Percentiles rank a stretch among this genome's conserved stretches.
Conservation (phyloP, 2,329 filamentous ascomycete genomes). For the Dryadomyces quercivorus region DNA sequence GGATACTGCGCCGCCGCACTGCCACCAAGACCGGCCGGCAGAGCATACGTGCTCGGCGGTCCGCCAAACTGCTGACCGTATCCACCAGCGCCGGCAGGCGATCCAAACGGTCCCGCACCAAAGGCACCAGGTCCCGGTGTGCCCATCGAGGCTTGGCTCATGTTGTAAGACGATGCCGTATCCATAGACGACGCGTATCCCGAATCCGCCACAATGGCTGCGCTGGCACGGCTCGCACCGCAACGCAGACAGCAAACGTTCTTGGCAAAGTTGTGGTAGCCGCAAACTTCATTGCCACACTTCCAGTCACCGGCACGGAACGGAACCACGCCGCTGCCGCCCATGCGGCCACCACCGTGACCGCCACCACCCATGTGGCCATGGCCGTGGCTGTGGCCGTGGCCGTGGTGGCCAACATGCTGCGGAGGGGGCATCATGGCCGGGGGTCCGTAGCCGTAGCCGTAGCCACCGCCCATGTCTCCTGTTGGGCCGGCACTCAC, state of each 20-base stretch:
- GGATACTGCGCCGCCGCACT: conserved; percentile 69
- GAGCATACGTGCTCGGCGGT: conserved; percentile 76
- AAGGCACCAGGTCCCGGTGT: conserved; percentile 63
- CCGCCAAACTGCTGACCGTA: conserved; percentile 76
- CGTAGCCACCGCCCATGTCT: conserved; percentile 54
- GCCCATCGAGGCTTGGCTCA: conserved; percentile 80
- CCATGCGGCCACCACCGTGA: conserved; percentile 60
- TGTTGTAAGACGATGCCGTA: conserved; percentile 66
- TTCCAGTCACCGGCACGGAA: conserved; percentile 99
- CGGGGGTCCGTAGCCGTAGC: conserved; percentile 54
- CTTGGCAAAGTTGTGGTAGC: conserved; percentile 99
- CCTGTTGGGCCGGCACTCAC: conserved; percentile 63
- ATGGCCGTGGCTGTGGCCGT: conserved; percentile 30
- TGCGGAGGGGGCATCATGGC: conserved; percentile 70
- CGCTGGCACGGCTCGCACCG: conserved; percentile 85
- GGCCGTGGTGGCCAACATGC: conserved; percentile 37
- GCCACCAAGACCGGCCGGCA: conserved; percentile 75
- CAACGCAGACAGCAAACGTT: conserved; percentile 96
- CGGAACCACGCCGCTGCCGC: conserved; percentile 75
- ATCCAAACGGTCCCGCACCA: conserved; percentile 54
- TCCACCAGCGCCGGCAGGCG: conserved; percentile 33
- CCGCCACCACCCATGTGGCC: conserved; percentile 55
- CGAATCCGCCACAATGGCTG: conserved; percentile 87
- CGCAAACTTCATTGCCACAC: conserved; percentile 92
- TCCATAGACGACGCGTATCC: conserved; percentile 89